Base-by-base conservation (phyloP, 2,329 filamentous ascomycete genomes). In the Penicillium sp. region DNA sequence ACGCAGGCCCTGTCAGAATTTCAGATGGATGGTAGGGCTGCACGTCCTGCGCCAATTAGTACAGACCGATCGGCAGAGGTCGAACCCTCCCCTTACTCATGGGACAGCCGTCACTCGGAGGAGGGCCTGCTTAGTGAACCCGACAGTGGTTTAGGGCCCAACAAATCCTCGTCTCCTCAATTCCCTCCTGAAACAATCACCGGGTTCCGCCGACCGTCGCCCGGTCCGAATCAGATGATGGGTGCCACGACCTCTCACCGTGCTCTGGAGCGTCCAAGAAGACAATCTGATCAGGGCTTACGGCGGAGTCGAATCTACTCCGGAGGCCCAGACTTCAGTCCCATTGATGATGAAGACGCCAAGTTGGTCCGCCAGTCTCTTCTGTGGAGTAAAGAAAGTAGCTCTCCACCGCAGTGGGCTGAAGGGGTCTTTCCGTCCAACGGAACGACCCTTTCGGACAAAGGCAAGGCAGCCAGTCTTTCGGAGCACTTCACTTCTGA, bases 21-120 rank as follows among this genome's bases (percentile, higher is more conserved):
- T 15, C 54, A 48, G 14, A 57, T 47, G 33, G 53, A 57, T 10
- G 54, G 51, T 20, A 59, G 52, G 23, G 44, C 50, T 21, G 40
- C 60, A 14, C 56, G 57, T n/a, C 61, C 67, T 11, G 41, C 64
- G 16, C 70, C 75, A 7, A 70, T 76, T 41, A 66, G 63, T 33
- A 69, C 70, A 36, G 64, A 74, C 49, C 63, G 63, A 39, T 65
- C 66, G 20, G 59, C 65, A 37, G 57, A 68, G 19, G 60, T 74
- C 13, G 72, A 75, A 37, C 60, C 69, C 13, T 73, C 74, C 11
- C 71, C 73, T 37, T 71, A 72, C 48, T 77, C 75, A 18, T 76
- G 72, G 71, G 70, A 69, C 37, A 77, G 74, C 51, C 70, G 69
- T 38, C 67, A 69, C 39, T 76, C 74, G 26, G 65, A 64, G 37